Percentiles rank a stretch among this genome's conserved stretches.
Evolutionary conservation across 768 basidiomycete species (phyloP).

Genomic region (Kwoniella newhampshirensis): DNA sequence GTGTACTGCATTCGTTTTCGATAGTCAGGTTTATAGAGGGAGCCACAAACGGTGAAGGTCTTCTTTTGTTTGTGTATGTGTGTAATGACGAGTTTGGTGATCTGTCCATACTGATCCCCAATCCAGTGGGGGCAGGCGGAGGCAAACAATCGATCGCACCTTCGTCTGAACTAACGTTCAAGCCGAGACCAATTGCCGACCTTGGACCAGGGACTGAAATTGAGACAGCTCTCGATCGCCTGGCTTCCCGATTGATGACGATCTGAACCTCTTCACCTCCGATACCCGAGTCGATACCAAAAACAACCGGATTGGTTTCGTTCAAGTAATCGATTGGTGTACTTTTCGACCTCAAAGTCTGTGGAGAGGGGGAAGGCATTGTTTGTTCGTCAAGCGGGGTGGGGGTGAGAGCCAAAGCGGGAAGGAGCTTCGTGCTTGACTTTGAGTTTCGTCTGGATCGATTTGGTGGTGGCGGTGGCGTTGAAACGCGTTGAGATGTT

Average conservation of each 20-base stretch:
- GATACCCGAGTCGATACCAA: background rate
- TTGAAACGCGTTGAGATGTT: constrained; percentile 24
- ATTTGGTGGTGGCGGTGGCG: constrained; percentile 17
- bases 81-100: constrained; percentile 7
- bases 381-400: background rate
- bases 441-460: constrained; percentile 8
- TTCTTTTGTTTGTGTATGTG: background rate
- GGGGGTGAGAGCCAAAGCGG: constrained; percentile 13
- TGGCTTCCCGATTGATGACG: constrained; percentile 18
- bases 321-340: constrained; percentile 10
- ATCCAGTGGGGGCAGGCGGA: constrained; percentile 3
- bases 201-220: background rate
- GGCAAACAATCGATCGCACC: constrained; percentile 2
- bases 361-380: constrained; percentile 6
- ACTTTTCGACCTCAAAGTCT: constrained; percentile 3
- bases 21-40: no score
- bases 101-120: background rate
- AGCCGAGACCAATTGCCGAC: background rate
- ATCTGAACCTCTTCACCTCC: constrained; percentile 22
- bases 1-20: constrained; percentile 1
- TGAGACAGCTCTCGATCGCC: constrained; percentile 16
- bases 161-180: no score
- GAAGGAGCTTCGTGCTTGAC: constrained; percentile 17
- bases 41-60: background rate
- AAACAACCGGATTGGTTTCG: background rate